Conservation (phyloP, 805 yeast species). For the Tetrapisispora namnaoensis region DNA sequence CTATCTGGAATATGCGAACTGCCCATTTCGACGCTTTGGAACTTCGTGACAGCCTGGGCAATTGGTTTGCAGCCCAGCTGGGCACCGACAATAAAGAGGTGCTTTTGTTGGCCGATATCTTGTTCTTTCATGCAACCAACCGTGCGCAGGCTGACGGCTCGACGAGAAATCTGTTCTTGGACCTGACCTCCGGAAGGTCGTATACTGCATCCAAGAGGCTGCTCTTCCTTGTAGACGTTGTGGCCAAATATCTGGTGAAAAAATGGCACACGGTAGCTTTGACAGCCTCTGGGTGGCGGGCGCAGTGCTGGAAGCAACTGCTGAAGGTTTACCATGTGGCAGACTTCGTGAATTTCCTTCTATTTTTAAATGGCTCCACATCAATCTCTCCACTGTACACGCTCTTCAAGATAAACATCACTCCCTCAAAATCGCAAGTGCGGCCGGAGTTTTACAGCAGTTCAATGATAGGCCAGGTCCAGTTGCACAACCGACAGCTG, state of each 20-base stretch:
- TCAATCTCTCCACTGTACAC: constrained; percentile 15
- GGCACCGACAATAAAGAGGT: background rate
- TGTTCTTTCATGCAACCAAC: background rate
- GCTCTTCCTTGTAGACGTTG: background rate
- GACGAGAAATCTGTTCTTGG: background rate
- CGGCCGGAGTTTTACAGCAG: background rate
- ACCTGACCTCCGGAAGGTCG: background rate
- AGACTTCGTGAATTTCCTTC: constrained; percentile 7
- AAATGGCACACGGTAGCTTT: background rate
- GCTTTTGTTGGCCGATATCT: background rate
- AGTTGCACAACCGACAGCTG: constrained; percentile 20
- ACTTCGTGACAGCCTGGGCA: background rate
- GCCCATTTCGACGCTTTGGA: background rate
- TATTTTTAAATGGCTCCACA: background rate
- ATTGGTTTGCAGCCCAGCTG: background rate
- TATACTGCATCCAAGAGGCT: background rate
- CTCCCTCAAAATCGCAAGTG: background rate
- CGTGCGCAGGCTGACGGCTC: background rate
- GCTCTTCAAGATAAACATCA: constrained; percentile 8
- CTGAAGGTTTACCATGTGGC: constrained; percentile 1
- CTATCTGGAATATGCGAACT: background rate
- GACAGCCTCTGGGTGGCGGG: background rate
- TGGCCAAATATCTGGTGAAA: background rate
- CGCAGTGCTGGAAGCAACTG: background rate
- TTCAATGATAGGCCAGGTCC: background rate